Evolutionary conservation across 805 yeast genomes (phyloP).

Genomic region (Saturnispora mendoncae): DNA sequence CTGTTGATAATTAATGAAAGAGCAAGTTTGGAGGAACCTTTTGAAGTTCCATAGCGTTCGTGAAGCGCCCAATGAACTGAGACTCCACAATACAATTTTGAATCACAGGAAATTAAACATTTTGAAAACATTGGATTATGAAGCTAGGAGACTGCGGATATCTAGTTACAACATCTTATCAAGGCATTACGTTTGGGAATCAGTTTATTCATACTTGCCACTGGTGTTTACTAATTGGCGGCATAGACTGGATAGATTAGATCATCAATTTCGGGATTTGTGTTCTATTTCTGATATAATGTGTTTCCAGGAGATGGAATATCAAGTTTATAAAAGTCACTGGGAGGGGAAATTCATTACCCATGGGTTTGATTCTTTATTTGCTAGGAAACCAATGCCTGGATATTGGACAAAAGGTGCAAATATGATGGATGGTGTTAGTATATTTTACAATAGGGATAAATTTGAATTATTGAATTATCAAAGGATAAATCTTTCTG

Average conservation of each 20-base stretch:
- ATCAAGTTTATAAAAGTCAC: conserved; percentile 19
- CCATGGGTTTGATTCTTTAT: conserved; percentile 37
- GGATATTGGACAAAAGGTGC: conserved; percentile 40
- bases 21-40: not conserved
- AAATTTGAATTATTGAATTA: conserved; percentile 36
- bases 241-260: conserved; percentile 37
- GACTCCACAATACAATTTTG: conserved; percentile 12
- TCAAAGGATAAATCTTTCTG: conserved; percentile 28
- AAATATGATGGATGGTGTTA: conserved; percentile 51
- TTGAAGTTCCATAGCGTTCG: not conserved
- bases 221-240: conserved; percentile 40
- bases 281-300: conserved; percentile 39
- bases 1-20: too few species aligned
- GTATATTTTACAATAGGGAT: conserved; percentile 41
- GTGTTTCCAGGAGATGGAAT: conserved; percentile 39
- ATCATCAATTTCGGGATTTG: conserved; percentile 30
- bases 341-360: conserved; percentile 20
- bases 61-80: not conserved
- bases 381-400: conserved; percentile 43
- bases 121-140: conserved; percentile 8
- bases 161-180: conserved; percentile 30
- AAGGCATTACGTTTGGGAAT: conserved; percentile 50
- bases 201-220: conserved; percentile 44
- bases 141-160: conserved; percentile 17
- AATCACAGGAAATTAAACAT: conserved; percentile 15